Conservation (phyloP, 305 asterid species). For the Fraxinus baroniana region DNA sequence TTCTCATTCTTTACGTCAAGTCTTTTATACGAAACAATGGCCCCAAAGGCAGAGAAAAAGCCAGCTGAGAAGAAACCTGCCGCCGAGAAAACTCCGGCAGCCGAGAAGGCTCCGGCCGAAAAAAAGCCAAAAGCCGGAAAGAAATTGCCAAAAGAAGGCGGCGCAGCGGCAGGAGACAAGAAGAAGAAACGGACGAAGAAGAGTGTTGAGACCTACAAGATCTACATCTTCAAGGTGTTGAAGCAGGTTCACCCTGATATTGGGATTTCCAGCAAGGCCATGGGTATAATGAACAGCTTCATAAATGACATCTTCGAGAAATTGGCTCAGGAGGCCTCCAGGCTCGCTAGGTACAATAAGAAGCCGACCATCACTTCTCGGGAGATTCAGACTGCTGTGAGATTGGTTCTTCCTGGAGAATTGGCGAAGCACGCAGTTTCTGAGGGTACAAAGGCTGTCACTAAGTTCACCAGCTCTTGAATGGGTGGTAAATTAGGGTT, state of each 20-base stretch:
- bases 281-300: neutral
- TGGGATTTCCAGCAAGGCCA: neutral
- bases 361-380: neutral
- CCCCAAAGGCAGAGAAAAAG: neutral
- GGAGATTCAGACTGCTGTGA: neutral
- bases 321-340: conserved; percentile 1
- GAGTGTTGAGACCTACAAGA: neutral
- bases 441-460: conserved; percentile 2
- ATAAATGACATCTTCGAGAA: neutral
- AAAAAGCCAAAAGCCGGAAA: neutral
- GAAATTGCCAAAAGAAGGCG: neutral
- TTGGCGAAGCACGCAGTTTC: neutral
- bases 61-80: neutral
- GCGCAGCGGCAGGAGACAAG: neutral
- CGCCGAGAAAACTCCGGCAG: neutral
- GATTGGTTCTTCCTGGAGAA: conserved; percentile 1
- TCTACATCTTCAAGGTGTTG: neutral
- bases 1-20: neutral
- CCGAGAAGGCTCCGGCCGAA: neutral
- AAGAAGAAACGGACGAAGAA: neutral
- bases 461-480: neutral
- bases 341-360: neutral
- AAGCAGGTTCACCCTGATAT: conserved; percentile 1
- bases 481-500: neutral
- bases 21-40: neutral